Evolutionary conservation across 768 basidiomycete species (phyloP).

Genomic region (Phaeolepiota aurea): DNA sequence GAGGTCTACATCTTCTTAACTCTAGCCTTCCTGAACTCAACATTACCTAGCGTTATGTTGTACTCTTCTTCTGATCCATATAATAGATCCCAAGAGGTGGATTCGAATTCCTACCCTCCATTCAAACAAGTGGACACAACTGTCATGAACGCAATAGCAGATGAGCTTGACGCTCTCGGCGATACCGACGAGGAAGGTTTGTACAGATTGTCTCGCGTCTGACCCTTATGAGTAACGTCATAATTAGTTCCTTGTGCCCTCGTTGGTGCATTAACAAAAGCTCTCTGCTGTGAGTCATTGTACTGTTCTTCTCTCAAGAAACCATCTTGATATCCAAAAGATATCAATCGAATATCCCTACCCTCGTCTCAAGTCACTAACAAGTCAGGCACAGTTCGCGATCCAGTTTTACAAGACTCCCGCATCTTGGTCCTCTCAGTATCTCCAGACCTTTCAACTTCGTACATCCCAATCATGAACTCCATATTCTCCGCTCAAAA

Average conservation of each 20-base stretch:
- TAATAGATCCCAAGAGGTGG: constrained; percentile 31
- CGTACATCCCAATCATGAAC: constrained; percentile 99
- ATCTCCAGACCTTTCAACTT: constrained; percentile 80
- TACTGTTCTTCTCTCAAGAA: too few relatives aligned
- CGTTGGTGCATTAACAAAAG: constrained; percentile 87
- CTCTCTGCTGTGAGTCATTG: constrained; percentile 70
- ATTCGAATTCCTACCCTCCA: constrained; percentile 78
- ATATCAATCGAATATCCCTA: constrained; percentile 28
- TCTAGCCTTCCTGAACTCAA: too few relatives aligned
- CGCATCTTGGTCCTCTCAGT: constrained; percentile 71
- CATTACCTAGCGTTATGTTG: constrained; percentile 54
- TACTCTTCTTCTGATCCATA: constrained; percentile 57
- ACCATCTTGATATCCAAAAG: constrained; percentile 18
- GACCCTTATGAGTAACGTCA: constrained; percentile 8
- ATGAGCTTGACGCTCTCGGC: constrained; percentile 49
- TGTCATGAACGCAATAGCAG: constrained; percentile 51
- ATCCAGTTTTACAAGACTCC: constrained; percentile 26
- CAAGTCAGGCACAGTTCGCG: constrained; percentile 17
- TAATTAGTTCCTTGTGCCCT: constrained; percentile 53
- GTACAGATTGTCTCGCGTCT: constrained; percentile 9
- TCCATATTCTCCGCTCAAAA: constrained; percentile 99
- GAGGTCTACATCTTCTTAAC: constrained; percentile 39
- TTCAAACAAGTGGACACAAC: constrained; percentile 72
- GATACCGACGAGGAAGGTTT: constrained; percentile 44
- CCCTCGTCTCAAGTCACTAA: constrained; percentile 13